phyloP scores from a whole-genome alignment of 805 yeast genomes.

The Kluyveromyces starmeri region DNA sequence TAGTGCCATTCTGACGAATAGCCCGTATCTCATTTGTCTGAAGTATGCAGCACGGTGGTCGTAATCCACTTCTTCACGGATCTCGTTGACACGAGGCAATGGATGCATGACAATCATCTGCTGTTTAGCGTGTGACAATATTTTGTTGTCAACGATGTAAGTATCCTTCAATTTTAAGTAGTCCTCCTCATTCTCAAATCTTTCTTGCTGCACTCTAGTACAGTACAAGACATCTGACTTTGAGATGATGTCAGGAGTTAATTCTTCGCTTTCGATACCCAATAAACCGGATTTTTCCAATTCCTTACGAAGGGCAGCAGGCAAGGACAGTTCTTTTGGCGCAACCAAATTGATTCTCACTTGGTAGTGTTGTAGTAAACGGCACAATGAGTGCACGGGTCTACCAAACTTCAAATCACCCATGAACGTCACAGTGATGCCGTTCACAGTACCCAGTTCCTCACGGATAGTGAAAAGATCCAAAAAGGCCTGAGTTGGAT shows the following conservation, averaged over 20 bases:
- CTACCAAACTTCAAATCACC: constrained; percentile 98
- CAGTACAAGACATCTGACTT: constrained; percentile 93
- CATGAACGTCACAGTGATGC: constrained; percentile 96
- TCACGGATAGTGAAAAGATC: constrained; percentile 98
- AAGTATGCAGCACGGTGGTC: constrained; percentile 99
- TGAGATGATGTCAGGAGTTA: constrained; percentile 79
- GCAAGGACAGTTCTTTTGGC: constrained; percentile 81
- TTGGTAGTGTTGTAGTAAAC: constrained; percentile 82
- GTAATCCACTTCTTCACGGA: constrained; percentile 96
- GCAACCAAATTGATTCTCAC: constrained; percentile 87
- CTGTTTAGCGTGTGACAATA: constrained; percentile 85
- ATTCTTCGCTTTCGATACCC: constrained; percentile 60
- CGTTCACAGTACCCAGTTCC: constrained; percentile 96
- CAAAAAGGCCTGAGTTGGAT: constrained; percentile 96
- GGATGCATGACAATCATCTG: constrained; percentile 99
- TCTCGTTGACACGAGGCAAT: constrained; percentile 93
- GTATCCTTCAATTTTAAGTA: constrained; percentile 85
- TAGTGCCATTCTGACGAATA: constrained; percentile 97
- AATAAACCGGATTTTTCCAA: constrained; percentile 61
- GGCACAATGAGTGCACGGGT: constrained; percentile 94
- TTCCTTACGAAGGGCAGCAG: constrained; percentile 61
- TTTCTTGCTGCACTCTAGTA: constrained; percentile 96
- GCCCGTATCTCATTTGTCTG: constrained; percentile 98
- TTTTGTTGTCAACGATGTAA: constrained; percentile 86
- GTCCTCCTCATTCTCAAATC: constrained; percentile 68